phyloP scores from a whole-genome alignment of 768 basidiomycete species.

The Mycena vulgaris region DNA sequence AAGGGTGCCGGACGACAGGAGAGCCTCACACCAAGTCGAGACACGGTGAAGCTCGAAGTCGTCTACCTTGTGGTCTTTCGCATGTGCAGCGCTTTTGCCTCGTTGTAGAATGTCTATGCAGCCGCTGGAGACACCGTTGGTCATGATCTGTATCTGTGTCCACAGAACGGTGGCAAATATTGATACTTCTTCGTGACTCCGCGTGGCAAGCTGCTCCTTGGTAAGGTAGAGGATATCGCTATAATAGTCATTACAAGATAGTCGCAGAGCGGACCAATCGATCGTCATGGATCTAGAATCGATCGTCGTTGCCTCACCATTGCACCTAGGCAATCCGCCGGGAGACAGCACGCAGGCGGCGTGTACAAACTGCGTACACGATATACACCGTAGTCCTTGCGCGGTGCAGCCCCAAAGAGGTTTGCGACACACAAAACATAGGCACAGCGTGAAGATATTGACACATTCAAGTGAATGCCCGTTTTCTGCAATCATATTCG shows the following conservation, averaged over 20 bases:
- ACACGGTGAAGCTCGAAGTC: slow-evolving; percentile 75
- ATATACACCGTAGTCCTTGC: slow-evolving; percentile 76
- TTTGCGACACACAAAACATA: slow-evolving; percentile 75
- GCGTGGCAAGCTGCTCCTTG: slow-evolving; percentile 61
- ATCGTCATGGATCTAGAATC: slow-evolving; percentile 67
- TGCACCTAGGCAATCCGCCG: slow-evolving; percentile 56
- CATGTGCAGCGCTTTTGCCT: slow-evolving; percentile 45
- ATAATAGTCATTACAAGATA: slow-evolving; percentile 72
- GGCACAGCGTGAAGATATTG: slow-evolving; percentile 82
- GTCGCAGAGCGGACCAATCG: slow-evolving; percentile 65
- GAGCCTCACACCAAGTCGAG: slow-evolving; percentile 65
- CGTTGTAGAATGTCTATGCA: slow-evolving; percentile 69
- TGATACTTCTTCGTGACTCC: slow-evolving; percentile 79
- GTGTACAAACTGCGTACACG: slow-evolving; percentile 77
- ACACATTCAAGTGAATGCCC: slow-evolving; percentile 70
- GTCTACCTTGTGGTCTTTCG: slow-evolving; percentile 55
- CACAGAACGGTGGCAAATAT: slow-evolving; percentile 72
- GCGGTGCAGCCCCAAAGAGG: slow-evolving; percentile 81
- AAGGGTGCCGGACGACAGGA: slow-evolving; percentile 60
- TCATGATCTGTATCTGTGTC: slow-evolving; percentile 77
- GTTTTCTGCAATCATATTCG: slow-evolving; percentile 43
- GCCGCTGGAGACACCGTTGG: slow-evolving; percentile 76
- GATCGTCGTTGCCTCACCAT: slow-evolving; percentile 46
- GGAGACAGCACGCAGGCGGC: slow-evolving; percentile 58
- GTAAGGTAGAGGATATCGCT: slow-evolving; percentile 58